Conservation (phyloP, 208 protist species). For the Trypanosoma conorhini region DNA sequence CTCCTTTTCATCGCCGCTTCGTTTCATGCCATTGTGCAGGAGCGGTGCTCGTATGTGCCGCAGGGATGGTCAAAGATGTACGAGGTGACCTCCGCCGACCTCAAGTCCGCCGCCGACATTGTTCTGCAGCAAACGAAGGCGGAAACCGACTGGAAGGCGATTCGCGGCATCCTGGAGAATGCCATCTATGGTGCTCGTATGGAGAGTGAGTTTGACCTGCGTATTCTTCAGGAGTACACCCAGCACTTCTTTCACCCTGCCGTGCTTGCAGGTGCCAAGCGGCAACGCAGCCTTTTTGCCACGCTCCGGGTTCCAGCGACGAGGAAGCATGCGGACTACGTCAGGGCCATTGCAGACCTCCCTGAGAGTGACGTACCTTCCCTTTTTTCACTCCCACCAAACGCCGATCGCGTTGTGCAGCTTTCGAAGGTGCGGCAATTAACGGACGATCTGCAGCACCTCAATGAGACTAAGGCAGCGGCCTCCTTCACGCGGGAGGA, state of each 20-base stretch:
- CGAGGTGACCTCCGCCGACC: slow-evolving; percentile 95
- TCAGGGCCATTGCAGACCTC: slow-evolving; percentile 79
- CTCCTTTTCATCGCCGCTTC: slow-evolving; percentile 94
- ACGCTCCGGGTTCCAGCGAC: slow-evolving; percentile 62
- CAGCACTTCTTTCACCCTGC: slow-evolving; percentile 86
- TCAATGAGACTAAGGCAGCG: slow-evolving; percentile 69
- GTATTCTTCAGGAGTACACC: slow-evolving; percentile 93
- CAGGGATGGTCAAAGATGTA: slow-evolving; percentile 98
- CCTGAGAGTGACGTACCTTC: slow-evolving; percentile 92
- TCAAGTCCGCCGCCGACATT: slow-evolving; percentile 92
- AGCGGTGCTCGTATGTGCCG: slow-evolving; percentile 96
- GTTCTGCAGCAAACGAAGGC: slow-evolving; percentile 69
- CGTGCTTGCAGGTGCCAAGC: slow-evolving; percentile 56
- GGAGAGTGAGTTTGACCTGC: slow-evolving; percentile 94
- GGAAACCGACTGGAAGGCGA: slow-evolving; percentile 88
- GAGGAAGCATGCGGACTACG: slow-evolving; percentile 67
- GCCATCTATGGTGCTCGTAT: slow-evolving; percentile 97
- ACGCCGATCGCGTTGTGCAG: slow-evolving; percentile 94
- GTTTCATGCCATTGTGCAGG: slow-evolving; percentile 97
- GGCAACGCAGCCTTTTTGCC: slow-evolving; percentile 60
- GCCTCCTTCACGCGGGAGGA: slow-evolving; percentile 81
- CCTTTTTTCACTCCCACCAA: slow-evolving; percentile 94
- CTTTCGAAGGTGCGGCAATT: slow-evolving; percentile 61
- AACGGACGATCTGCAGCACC: slow-evolving; percentile 79
- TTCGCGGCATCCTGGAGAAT: slow-evolving; percentile 94